These are phyloP conservation scores for Ramularia endophylla DNA, from an alignment of 2,329 filamentous ascomycete genomes.

Conservation along the genomic window DNA sequence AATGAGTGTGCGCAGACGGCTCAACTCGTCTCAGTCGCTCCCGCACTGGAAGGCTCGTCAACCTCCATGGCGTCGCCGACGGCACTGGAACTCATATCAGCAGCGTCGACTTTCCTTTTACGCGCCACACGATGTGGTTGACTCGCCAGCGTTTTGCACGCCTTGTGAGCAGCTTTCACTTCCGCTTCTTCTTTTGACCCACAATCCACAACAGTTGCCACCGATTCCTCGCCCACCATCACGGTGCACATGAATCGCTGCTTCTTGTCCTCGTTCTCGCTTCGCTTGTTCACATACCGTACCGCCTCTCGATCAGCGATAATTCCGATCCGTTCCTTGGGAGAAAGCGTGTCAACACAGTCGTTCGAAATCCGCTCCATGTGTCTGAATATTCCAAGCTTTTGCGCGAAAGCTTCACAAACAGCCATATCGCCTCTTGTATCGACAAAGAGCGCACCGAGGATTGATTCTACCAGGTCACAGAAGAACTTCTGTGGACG, in stretches of 20 bases:
- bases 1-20: no score
- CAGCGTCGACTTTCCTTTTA: slow-evolving; percentile 5
- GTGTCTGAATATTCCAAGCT: slow-evolving; percentile 59
- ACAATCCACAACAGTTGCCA: slow-evolving; percentile 31
- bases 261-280: slow-evolving; percentile 7
- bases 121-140: not conserved
- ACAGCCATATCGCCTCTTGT: slow-evolving; percentile 53
- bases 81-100: no score
- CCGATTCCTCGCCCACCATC: slow-evolving; percentile 29
- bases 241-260: slow-evolving; percentile 30
- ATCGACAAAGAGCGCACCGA: slow-evolving; percentile 83
- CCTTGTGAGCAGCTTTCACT: slow-evolving; percentile 27
- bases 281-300: slow-evolving; percentile 40
- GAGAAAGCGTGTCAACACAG: slow-evolving; percentile 46
- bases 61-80: no score
- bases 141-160: slow-evolving; percentile 4
- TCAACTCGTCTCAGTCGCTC: no score
- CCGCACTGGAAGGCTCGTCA: no score
- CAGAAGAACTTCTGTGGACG: slow-evolving; percentile 53
- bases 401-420: slow-evolving; percentile 57
- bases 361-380: slow-evolving; percentile 55
- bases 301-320: slow-evolving; percentile 50
- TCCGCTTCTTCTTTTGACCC: slow-evolving; percentile 33
- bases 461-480: slow-evolving; percentile 61
- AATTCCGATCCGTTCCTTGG: slow-evolving; percentile 63